phyloP scores from a whole-genome alignment of 1,139 yeast species.

The Magnusiomyces fungicola region DNA sequence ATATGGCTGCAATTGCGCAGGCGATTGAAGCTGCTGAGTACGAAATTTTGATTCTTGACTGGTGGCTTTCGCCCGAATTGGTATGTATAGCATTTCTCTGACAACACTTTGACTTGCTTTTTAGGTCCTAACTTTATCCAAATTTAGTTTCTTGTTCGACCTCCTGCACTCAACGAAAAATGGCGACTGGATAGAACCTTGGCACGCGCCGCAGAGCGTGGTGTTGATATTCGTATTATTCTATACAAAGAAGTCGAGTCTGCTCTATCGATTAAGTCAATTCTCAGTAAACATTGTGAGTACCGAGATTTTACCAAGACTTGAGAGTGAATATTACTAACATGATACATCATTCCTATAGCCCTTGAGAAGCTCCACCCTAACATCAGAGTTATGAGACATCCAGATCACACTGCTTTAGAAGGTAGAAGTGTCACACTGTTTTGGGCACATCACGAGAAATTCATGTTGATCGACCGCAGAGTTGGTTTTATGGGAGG shows the following conservation, averaged over 20 bases:
- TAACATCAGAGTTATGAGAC: constrained; percentile 54
- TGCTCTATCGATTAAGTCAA: constrained; percentile 53
- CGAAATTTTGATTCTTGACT: constrained; percentile 54
- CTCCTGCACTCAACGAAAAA: constrained; percentile 57
- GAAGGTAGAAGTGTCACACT: constrained; percentile 39
- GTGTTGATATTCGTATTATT: constrained; percentile 54
- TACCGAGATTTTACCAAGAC: not conserved
- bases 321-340: not conserved
- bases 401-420: constrained; percentile 56
- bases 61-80: constrained; percentile 61
- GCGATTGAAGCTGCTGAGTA: constrained; percentile 61
- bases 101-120: not conserved
- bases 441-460: constrained; percentile 66
- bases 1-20: constrained; percentile 43
- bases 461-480: constrained; percentile 49
- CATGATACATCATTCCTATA: not conserved
- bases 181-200: constrained; percentile 53
- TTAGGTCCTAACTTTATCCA: not conserved
- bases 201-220: constrained; percentile 55
- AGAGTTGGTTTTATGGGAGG: constrained; percentile 56
- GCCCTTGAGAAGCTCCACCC: constrained; percentile 49
- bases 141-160: constrained; percentile 43
- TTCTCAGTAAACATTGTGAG: constrained; percentile 46
- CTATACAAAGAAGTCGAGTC: constrained; percentile 56
- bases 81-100: constrained; percentile 5